Evolutionary conservation across 139 green algal species (phyloP), one percentile per base, ranked within the genome.

Genomic region (Chlorella sp.): DNA sequence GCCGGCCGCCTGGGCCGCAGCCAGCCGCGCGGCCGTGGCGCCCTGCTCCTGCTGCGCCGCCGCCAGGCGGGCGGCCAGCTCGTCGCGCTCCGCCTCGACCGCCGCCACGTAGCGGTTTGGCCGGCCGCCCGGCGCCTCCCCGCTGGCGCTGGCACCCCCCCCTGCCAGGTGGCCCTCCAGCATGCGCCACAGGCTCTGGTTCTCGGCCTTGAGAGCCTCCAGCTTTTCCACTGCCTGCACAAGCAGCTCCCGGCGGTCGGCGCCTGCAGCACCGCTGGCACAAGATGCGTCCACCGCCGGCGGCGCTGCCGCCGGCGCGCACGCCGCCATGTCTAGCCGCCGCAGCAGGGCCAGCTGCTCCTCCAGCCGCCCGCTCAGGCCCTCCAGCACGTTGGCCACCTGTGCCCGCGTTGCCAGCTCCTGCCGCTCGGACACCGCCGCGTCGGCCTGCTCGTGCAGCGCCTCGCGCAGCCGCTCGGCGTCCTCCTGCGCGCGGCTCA

Each of bases 171-270:
- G 46, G 3, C 41, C 59, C 45, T 77, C 59, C 58, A 77, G 43
- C 42, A 70, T 71, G 42, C 33, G 17, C 71, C 71, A 77, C 8
- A 77, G 43, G 31, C 40, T 43, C 41, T 50, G 31, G 25, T 70
- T 77, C 43, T 70, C 71, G 27, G 59, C 25, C 25, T 77, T 53
- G 14, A 71, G 35, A 33, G 61, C 60, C 72, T 78, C 51, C 48
- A 78, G 35, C 60, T 71, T 78, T 7, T 78, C 60, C 46, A 78
- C 45, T 0, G 46, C 61, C 61, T 72, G 45, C 2, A n/a, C 11
- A 45, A 78, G 72, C 61, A 65, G 45, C 27, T 78, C 35, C 0
- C 45, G 72, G 11, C 72, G 40, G 1, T 5, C 60, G 19, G 15
- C 69, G 41, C 55, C 38, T 17, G 53, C 8, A 21, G 29, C 23